Conservation (phyloP, 495 filamentous ascomycete species). For the Neurospora tetrasperma region DNA sequence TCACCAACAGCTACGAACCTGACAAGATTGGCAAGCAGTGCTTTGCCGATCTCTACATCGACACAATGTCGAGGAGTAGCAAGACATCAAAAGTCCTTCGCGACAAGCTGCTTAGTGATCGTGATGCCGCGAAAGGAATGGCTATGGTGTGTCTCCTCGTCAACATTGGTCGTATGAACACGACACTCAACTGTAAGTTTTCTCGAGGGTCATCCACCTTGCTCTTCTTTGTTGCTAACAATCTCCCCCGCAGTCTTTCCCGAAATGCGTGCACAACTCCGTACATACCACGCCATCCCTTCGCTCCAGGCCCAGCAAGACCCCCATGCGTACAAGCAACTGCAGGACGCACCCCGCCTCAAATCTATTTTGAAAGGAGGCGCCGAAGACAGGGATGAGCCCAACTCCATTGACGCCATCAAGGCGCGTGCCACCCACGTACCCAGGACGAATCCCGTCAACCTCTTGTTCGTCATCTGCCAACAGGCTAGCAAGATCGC, state of each 20-base stretch:
- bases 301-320: conserved; percentile 92
- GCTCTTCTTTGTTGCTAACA: conserved; percentile 21
- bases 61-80: conserved; percentile 96
- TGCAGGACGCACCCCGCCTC: conserved; percentile 90
- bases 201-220: not conserved
- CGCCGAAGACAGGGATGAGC: conserved; percentile 85
- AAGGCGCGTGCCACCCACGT: conserved; percentile 39
- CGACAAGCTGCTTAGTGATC: conserved; percentile 90
- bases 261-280: conserved; percentile 96
- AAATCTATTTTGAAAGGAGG: conserved; percentile 98
- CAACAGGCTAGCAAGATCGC: conserved; percentile 86
- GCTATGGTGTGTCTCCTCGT: conserved; percentile 98
- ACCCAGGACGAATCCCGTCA: conserved; percentile 92
- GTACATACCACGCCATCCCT: conserved; percentile 96
- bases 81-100: conserved; percentile 98
- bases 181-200: conserved; percentile 82
- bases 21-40: conserved; percentile 62
- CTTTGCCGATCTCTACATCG: conserved; percentile 94
- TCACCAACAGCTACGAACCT: conserved; percentile 72
- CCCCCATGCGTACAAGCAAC: conserved; percentile 91
- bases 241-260: conserved; percentile 65
- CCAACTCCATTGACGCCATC: conserved; percentile 74
- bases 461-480: conserved; percentile 90
- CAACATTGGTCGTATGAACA: conserved; percentile 98
- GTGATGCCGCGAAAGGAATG: conserved; percentile 89